Base-by-base conservation (phyloP, 148 eudicot genomes). In the Camellia japonica region DNA sequence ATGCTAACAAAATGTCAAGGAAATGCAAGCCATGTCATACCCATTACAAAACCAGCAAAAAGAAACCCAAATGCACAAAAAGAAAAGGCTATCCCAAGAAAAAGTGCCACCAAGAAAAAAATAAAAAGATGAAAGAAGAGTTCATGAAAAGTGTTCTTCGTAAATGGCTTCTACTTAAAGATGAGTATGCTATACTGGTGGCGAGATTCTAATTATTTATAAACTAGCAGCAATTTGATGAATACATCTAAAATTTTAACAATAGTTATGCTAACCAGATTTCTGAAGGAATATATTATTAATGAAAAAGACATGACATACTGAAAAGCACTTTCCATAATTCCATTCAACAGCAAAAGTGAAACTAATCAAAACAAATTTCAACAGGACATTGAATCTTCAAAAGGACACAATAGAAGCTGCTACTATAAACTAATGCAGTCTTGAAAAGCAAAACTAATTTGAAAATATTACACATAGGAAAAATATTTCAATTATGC, bases 1-100 rank as follows among this genome's bases (percentile, higher is more conserved):
- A 85, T 54, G 97, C 99, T 95, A 79, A 86, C 77, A 47, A 75
- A 66, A 77, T 81, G 93, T 92, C 86, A 90, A 87, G 47, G 67
- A 87, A 83, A 88, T 82, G 75, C 14, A 63, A 14, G 70, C 7
- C 60, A 74, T 64, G 52, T 54, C 65, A 61, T 64, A 60, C 42
- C 58, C 16, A 49, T 41, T 6, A 46, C 38, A 65, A 44, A 65
- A 76, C 19, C 69, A 75, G 6, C 75, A 5, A 30, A 74, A 38
- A 65, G 64, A 78, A 38, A 23, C n/a, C 20, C 67, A 23, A 49
- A 78, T 65, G 15, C 77, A 76, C 44, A 74, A 49, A 30, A 49
- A 68, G 10, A 64, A 74, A 83, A 55, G 2, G 18, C 41, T 43
- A 61, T 14, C 49, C 68, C 30, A 4, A 60, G 16, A 60, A 38